phyloP scores from a whole-genome alignment of 169 alveolate genomes.

The Cryptosporidium meleagridis region DNA sequence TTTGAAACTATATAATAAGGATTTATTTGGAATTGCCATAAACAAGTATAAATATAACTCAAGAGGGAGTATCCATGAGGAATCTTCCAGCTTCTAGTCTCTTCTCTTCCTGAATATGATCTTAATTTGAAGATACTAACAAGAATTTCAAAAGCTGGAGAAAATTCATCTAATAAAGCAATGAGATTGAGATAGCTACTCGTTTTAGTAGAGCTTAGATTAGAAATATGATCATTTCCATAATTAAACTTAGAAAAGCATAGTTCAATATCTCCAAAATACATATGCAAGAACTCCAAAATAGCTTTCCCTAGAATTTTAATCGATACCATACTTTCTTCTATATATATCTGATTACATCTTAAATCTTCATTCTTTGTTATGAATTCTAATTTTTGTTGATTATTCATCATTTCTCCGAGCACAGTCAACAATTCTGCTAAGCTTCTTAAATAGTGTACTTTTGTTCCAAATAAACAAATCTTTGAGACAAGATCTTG shows the following conservation, averaged over 20 bases:
- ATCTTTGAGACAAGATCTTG: slow-evolving; percentile 2
- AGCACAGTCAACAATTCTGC: slow-evolving; percentile 3
- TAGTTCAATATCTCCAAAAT: not conserved
- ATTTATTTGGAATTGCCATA: slow-evolving; percentile 45
- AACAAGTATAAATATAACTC: not conserved
- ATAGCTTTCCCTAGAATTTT: not conserved
- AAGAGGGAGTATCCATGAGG: slow-evolving; percentile 38
- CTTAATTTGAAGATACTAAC: slow-evolving; percentile 21
- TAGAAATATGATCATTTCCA: not conserved
- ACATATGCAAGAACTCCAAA: not conserved
- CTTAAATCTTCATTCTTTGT: not conserved
- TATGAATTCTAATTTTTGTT: not conserved
- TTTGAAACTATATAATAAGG: not conserved
- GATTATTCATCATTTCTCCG: not conserved
- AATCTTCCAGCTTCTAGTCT: slow-evolving; percentile 1
- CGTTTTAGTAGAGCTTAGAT: not conserved
- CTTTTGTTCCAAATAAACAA: slow-evolving; percentile 37
- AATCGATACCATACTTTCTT: slow-evolving; percentile 1
- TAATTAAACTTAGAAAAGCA: not conserved
- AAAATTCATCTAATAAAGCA: not conserved
- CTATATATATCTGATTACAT: not conserved
- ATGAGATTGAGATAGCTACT: not conserved
- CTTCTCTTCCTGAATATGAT: not conserved
- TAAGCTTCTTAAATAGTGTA: slow-evolving; percentile 32
- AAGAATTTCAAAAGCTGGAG: slow-evolving; percentile 27